Base-by-base conservation (phyloP, 768 basidiomycete species). In the Pisolithus orientalis region DNA sequence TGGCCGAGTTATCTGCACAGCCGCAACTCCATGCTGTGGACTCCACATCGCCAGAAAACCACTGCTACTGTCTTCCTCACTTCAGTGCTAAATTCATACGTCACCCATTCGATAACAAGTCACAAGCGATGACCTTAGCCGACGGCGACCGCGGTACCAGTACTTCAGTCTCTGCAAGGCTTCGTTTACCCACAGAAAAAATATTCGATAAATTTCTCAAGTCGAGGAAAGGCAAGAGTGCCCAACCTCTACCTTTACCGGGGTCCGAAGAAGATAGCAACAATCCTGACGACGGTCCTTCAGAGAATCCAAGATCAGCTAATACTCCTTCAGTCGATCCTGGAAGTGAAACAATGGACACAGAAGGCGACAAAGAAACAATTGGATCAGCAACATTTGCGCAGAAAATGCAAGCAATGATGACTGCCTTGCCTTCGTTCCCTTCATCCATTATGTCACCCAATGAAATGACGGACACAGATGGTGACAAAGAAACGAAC, bases 341-440 rank as follows among this genome's bases (percentile, higher is more conserved):
- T 37, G 49, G 21, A 29, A 50, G 43, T 44, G 52, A 56, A 17
- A 37, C 28, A 28, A 48, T 42, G 42, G 39, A 57, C 21, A 48
- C 53, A 11, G 46, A 42, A 24, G 53, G 29, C 10, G 56, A 60
- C 34, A 55, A 47, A 31, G 59, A 67, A 27, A 57, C 63, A 17
- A 65, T 73, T 2, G 77, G 76, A 51, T 68, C 79, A 0, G 61
- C 63, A 31, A 72, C 73, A 1, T 70, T 85, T 17, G 79, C 80
- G 5, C 70, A 72, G 49, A 75, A 66, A 51, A 77, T 84, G 40
- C 82, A 81, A 59, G 66, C 70, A 10, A 62, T 84, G n/a, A 67
- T 84, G 38, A 65, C 75, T 47, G 63, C 73, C 2, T 62, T 80
- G 1, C 78, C 77, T 38, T 62, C 54, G 39, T 55, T 55, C 57